These are phyloP conservation scores for Trametes sp. DNA, from an alignment of 1,284 basidiomycete species.

Conservation along the genomic window DNA sequence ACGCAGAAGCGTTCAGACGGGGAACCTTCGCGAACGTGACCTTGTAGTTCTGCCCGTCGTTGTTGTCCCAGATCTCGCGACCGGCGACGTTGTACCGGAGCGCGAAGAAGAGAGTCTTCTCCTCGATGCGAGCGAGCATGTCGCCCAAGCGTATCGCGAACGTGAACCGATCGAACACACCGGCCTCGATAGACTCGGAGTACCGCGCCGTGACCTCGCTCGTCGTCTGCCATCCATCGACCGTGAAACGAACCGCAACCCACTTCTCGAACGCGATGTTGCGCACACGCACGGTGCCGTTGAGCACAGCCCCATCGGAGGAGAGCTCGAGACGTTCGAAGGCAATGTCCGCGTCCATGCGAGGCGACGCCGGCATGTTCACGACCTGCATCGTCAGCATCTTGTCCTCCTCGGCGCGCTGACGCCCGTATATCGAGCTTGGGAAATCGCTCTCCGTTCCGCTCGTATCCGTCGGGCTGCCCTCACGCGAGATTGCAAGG, in stretches of 20 bases:
- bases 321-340: slow-evolving; percentile 66
- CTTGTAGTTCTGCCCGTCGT: slow-evolving; percentile 81
- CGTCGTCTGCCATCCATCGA: slow-evolving; percentile 96
- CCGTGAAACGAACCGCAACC: slow-evolving; percentile 90
- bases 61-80: slow-evolving; percentile 92
- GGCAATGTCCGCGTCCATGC: slow-evolving; percentile 52
- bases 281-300: slow-evolving; percentile 81
- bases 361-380: slow-evolving; percentile 54
- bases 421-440: slow-evolving; percentile 60
- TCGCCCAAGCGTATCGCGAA: slow-evolving; percentile 76
- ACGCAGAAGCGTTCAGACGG: slow-evolving; percentile 34
- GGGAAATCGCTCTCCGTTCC: slow-evolving; percentile 76
- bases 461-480: slow-evolving; percentile 87
- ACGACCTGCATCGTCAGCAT: slow-evolving; percentile 58
- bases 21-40: slow-evolving; percentile 60
- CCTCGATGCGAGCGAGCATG: slow-evolving; percentile 75
- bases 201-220: slow-evolving; percentile 90
- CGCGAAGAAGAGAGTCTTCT: slow-evolving; percentile 87
- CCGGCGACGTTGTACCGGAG: slow-evolving; percentile 81
- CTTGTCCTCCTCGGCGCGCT: slow-evolving; percentile 44
- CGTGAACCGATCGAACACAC: slow-evolving; percentile 70
- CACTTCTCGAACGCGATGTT: slow-evolving; percentile 91
- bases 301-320: slow-evolving; percentile 63
- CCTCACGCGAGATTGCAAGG: slow-evolving; percentile 89
- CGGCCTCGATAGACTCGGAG: slow-evolving; percentile 67